Percentiles rank a stretch among this genome's conserved stretches.
These are phyloP conservation scores for Centaurea solstitialis DNA, from an alignment of 129 eudicot genomes.

Conservation along the genomic window DNA sequence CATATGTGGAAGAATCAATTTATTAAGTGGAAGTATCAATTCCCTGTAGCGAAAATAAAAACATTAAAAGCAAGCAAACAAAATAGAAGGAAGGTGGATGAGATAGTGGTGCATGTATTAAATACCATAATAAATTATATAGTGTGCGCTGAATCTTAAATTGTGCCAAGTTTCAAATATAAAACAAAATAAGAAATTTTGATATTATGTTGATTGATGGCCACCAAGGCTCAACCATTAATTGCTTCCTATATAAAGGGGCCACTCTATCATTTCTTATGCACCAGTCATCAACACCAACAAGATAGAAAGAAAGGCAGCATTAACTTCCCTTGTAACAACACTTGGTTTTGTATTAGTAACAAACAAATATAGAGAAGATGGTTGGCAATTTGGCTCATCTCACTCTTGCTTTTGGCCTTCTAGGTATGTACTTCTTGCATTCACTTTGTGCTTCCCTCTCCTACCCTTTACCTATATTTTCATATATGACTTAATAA, in stretches of 20 bases:
- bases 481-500: background rate
- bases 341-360: background rate
- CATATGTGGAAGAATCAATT: too few relatives aligned
- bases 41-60: background rate
- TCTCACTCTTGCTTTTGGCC: conserved; percentile 66
- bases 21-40: too few relatives aligned
- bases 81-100: background rate
- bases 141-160: background rate
- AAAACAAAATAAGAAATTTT: background rate
- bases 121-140: background rate
- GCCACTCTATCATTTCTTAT: conserved; percentile 15
- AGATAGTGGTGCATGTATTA: background rate
- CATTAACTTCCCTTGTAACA: background rate
- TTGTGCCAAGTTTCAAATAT: background rate
- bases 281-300: conserved; percentile 1
- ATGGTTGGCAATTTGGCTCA: conserved; percentile 38
- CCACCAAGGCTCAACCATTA: background rate
- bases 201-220: conserved; percentile 6
- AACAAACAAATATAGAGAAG: background rate
- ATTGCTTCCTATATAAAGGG: conserved; percentile 46
- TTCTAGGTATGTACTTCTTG: conserved; percentile 48
- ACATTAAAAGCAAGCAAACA: background rate
- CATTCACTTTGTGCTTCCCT: background rate
- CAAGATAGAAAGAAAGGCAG: conserved; percentile 2
- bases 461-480: background rate